Base-by-base conservation (phyloP, 2,329 filamentous ascomycete genomes). In the Dactylonectria macrodidyma region DNA sequence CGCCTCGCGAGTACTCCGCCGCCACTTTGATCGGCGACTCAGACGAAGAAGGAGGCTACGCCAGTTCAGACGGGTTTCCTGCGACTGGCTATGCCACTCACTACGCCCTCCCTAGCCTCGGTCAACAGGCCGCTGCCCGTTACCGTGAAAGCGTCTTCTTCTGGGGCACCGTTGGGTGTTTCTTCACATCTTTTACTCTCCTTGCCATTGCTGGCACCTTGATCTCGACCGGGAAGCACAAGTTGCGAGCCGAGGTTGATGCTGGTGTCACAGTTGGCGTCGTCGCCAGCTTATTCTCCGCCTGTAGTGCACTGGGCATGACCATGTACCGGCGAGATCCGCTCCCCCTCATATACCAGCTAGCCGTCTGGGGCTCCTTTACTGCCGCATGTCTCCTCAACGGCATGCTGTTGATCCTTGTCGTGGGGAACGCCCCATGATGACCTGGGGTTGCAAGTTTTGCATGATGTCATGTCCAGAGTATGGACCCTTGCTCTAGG, bases 251-350 rank as follows among this genome's bases (percentile, higher is more conserved):
- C n/a, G 90, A 93, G 78, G 93, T 95, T 3, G 92, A 95, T 74
- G 89, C 88, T 0, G 93, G 91, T 9, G 91, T 93, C 2, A 85
- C 93, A 1, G 84, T 93, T 47, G 93, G 92, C 10, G 90, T 92
- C 16, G 85, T 93, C 36, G 84, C 88, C 34, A 93, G 91, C 70
- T 78, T 95, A 47, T 85, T 90, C 67, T 90, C 90, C 73, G 89
- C 89, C 0, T 88, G 90, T 54, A 83, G 87, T 12, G 92, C 86
- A 1, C 83, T 93, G 7, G 89, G 87, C 38, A 85, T 88, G 77
- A 86, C 88, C 70, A 77, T 91, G 12, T 86, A 87, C 58, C 84
- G 89, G 41, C 80, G 82, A 47, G 84, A 86, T 56, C 77, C 74
- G 14, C 73, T 88, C 9, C 75, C 82, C 3, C 75, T 84, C 60